phyloP scores from a whole-genome alignment of 768 basidiomycete species.

The Royoungia palumana region DNA sequence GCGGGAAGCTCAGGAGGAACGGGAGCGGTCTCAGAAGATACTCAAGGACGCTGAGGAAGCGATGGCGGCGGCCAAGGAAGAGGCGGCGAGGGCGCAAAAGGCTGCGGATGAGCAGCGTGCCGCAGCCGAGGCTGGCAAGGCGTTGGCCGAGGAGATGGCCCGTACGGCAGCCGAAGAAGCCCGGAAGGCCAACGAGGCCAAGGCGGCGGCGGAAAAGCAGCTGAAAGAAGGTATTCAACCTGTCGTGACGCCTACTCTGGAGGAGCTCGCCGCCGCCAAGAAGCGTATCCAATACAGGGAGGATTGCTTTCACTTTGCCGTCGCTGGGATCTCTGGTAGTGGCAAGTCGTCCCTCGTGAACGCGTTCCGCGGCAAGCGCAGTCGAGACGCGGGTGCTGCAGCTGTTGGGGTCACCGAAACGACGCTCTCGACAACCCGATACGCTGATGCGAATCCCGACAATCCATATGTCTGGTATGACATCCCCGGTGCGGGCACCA shows the following conservation, averaged over 20 bases:
- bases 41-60: slow-evolving; percentile 16
- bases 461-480: slow-evolving; percentile 24
- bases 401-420: slow-evolving; percentile 21
- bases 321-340: slow-evolving; percentile 34
- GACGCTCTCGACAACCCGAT: slow-evolving; percentile 13
- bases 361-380: slow-evolving; percentile 32
- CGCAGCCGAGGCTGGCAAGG: slow-evolving; percentile 15
- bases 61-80: slow-evolving; percentile 11
- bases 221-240: slow-evolving; percentile 26
- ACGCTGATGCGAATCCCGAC: slow-evolving; percentile 11
- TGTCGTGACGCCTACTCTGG: slow-evolving; percentile 9
- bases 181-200: slow-evolving; percentile 14
- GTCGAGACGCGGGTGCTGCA: slow-evolving; percentile 12
- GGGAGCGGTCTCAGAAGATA: slow-evolving; percentile 8
- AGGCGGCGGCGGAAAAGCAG: slow-evolving; percentile 12
- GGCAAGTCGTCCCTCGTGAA: slow-evolving; percentile 39
- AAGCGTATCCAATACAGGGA: slow-evolving; percentile 24
- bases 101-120: slow-evolving; percentile 20
- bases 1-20: slow-evolving; percentile 13
- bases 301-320: slow-evolving; percentile 31
- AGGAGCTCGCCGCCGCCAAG: slow-evolving; percentile 15
- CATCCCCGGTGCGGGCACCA: slow-evolving; percentile 20
- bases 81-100: slow-evolving; percentile 7
- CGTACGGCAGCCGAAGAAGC: slow-evolving; percentile 18
- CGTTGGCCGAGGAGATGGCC: slow-evolving; percentile 12